Percentiles rank a stretch among this genome's conserved stretches.
phyloP scores from a whole-genome alignment of 192 early-diverging fungal species.

The Backusella mclennaniae region DNA sequence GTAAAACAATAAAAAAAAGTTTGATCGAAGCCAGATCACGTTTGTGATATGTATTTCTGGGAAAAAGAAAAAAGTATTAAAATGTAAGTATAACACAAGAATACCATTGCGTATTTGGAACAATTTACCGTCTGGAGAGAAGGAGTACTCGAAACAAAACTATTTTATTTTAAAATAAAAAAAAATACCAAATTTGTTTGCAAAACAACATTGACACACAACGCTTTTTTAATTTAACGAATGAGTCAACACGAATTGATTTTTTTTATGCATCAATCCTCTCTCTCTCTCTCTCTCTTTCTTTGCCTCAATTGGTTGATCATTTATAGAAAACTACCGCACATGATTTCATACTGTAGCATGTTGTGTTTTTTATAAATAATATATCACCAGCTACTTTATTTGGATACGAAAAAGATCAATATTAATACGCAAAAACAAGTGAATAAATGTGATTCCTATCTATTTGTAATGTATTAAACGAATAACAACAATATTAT shows the following conservation, averaged over 20 bases:
- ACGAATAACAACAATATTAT: neutral
- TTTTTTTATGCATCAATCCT: neutral
- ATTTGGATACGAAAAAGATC: neutral
- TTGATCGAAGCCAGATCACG: neutral
- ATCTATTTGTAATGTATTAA: neutral
- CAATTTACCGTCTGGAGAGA: too few relatives aligned
- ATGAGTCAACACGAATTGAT: too few relatives aligned
- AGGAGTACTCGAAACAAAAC: too few relatives aligned
- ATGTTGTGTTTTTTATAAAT: neutral
- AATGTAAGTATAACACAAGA: neutral
- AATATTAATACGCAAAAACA: neutral
- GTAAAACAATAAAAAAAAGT: neutral
- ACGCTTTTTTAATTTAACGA: neutral
- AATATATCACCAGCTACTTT: neutral
- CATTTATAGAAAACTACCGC: neutral
- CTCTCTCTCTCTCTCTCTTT: neutral
- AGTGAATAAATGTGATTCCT: neutral
- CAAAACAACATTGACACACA: neutral
- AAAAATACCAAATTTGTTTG: too few relatives aligned
- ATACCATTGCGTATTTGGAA: too few relatives aligned
- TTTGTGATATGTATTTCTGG: neutral
- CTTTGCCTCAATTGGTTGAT: neutral
- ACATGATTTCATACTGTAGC: neutral
- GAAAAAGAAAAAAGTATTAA: neutral
- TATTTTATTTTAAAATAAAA: neutral